These are phyloP conservation scores for Thelonectria blattea DNA, from an alignment of 2,329 filamentous ascomycete genomes.

Conservation along the genomic window DNA sequence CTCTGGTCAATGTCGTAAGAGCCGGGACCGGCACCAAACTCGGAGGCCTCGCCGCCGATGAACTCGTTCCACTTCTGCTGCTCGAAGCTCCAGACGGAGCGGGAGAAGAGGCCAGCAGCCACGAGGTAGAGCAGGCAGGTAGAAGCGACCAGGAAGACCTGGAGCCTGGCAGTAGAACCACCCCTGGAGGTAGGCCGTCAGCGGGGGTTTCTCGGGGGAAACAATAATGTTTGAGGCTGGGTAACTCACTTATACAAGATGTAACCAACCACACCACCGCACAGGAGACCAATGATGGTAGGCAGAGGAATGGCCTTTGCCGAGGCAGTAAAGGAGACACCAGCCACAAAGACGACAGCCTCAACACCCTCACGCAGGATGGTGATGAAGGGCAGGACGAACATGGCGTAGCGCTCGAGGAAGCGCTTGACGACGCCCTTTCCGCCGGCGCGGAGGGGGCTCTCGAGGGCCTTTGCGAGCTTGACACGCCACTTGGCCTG, in stretches of 20 bases:
- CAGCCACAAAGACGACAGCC: constrained; percentile 84
- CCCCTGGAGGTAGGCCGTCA: constrained; percentile 40
- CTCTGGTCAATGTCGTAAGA: constrained; percentile 80
- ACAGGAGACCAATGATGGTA: constrained; percentile 72
- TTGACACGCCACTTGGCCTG: constrained; percentile 89
- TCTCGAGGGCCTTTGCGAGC: constrained; percentile 72
- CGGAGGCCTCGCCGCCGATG: constrained; percentile 62
- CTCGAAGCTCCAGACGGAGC: constrained; percentile 77
- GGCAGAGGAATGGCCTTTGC: constrained; percentile 79
- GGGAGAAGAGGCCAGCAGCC: constrained; percentile 81
- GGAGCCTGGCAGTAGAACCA: constrained; percentile 53
- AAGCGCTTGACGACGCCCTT: constrained; percentile 63
- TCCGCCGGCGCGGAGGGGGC: constrained; percentile 50
- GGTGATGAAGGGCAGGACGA: constrained; percentile 84
- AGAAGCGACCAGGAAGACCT: constrained; percentile 80
- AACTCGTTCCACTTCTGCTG: constrained; percentile 70
- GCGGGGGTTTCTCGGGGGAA: constrained; percentile 1
- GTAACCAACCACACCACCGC: constrained; percentile 72
- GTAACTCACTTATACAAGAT: constrained; percentile 73
- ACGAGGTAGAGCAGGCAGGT: constrained; percentile 87
- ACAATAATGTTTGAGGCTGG: too few species aligned
- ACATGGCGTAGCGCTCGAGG: constrained; percentile 83
- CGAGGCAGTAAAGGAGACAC: constrained; percentile 78
- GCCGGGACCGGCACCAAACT: constrained; percentile 66
- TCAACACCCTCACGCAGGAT: constrained; percentile 88